These are phyloP conservation scores for Dictyostelium purpureum DNA, from an alignment of 78 protist species.

Conservation along the genomic window DNA sequence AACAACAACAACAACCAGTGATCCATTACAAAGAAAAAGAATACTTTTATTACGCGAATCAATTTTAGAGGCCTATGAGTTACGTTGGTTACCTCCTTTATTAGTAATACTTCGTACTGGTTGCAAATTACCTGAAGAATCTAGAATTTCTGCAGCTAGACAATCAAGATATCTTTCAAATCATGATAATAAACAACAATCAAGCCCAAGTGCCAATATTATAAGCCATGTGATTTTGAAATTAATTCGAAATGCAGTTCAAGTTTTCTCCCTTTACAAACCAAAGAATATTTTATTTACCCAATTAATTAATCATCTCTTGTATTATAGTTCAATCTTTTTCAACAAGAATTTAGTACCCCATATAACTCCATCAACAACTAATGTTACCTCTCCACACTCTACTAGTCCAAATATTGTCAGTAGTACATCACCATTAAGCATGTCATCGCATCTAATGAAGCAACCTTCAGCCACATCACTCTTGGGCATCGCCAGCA, in stretches of 20 bases:
- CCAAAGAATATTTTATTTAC: constrained; percentile 17
- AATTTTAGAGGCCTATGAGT: constrained; percentile 37
- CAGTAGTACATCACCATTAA: neutral
- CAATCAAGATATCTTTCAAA: constrained; percentile 40
- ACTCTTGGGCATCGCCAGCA: neutral
- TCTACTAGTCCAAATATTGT: constrained; percentile 7
- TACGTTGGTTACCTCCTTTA: constrained; percentile 62
- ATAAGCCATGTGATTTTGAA: constrained; percentile 21
- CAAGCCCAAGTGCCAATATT: constrained; percentile 56
- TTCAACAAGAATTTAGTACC: constrained; percentile 40
- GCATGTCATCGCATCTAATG: neutral
- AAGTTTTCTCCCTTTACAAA: neutral
- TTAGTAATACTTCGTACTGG: constrained; percentile 43
- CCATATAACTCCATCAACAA: neutral
- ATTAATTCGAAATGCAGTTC: constrained; percentile 32
- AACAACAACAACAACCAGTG: neutral
- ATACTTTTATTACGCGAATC: constrained; percentile 17
- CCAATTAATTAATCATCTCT: constrained; percentile 40
- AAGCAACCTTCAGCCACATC: neutral
- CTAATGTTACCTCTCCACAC: neutral
- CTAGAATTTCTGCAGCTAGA: constrained; percentile 62
- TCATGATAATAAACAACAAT: constrained; percentile 63
- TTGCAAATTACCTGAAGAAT: constrained; percentile 61
- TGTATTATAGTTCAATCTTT: constrained; percentile 40
- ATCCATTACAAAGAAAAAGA: constrained; percentile 37